Conservation (phyloP, 371 early-diverging fungal species). For the Umbelopsis sp. region DNA sequence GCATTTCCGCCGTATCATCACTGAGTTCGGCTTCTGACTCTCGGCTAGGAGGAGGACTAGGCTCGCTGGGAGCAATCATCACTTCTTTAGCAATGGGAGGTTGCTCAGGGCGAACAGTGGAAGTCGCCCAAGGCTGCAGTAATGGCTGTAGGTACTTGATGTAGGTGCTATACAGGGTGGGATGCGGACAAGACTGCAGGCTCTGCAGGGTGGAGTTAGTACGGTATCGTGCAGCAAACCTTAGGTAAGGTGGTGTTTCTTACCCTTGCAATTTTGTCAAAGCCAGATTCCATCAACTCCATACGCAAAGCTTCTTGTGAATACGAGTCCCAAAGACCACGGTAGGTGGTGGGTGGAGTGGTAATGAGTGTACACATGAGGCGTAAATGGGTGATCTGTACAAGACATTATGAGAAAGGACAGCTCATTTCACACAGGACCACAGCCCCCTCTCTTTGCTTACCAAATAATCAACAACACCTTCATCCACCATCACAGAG, state of each 20-base stretch:
- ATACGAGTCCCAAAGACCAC: slow-evolving; percentile 37
- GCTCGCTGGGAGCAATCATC: not conserved
- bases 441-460: not conserved
- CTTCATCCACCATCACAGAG: slow-evolving; percentile 56
- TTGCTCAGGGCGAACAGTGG: not conserved
- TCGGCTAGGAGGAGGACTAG: no score
- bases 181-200: slow-evolving; percentile 61
- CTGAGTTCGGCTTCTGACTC: not conserved
- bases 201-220: slow-evolving; percentile 21
- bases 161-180: slow-evolving; percentile 55
- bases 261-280: slow-evolving; percentile 52
- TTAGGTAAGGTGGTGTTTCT: no score
- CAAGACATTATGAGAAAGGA: not conserved
- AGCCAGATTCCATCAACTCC: slow-evolving; percentile 55
- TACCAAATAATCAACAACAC: slow-evolving; percentile 56
- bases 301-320: slow-evolving; percentile 52
- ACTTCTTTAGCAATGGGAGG: not conserved
- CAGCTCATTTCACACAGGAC: not conserved
- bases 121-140: slow-evolving; percentile 41
- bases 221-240: no score
- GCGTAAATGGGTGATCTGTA: slow-evolving; percentile 47
- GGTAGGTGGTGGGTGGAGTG: slow-evolving; percentile 45
- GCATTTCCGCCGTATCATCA: not conserved
- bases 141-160: slow-evolving; percentile 47
- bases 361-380: slow-evolving; percentile 48